Evolutionary conservation across 176 grass and related monocot species (phyloP).

Genomic region (Carex parvula): DNA sequence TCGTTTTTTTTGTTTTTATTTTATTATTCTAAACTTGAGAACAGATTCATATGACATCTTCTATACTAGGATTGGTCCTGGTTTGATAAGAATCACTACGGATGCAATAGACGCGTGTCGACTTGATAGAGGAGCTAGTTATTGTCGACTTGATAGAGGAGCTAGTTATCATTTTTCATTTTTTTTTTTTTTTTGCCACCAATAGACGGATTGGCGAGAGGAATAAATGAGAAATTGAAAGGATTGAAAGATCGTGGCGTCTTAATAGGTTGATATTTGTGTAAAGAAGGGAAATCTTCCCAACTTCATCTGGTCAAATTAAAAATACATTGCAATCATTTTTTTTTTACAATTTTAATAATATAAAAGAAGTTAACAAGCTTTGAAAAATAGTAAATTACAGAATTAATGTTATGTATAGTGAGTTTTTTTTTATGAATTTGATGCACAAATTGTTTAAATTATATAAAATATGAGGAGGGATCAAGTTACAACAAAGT

Average conservation of each 20-base stretch:
- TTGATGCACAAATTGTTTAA: neutral
- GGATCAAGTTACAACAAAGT: too few relatives aligned
- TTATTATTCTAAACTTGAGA: neutral
- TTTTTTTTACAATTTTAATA: too few relatives aligned
- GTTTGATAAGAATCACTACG: constrained; percentile 19
- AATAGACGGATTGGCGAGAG: neutral
- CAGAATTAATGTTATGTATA: neutral
- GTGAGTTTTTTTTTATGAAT: neutral
- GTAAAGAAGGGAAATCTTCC: neutral
- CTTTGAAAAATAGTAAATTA: neutral
- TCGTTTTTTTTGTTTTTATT: neutral
- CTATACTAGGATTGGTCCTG: constrained; percentile 22
- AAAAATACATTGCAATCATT: too few relatives aligned
- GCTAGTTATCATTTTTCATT: neutral
- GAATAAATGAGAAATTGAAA: too few relatives aligned
- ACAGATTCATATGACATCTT: neutral
- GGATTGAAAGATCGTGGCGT: too few relatives aligned
- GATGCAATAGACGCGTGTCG: constrained; percentile 2
- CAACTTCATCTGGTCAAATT: too few relatives aligned
- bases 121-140: neutral
- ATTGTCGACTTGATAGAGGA: constrained; percentile 9
- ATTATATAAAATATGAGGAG: too few relatives aligned
- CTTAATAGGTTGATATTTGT: neutral
- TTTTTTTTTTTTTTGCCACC: neutral
- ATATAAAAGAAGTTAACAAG: too few relatives aligned